phyloP scores from a whole-genome alignment of 139 green algal species.

The Volvox reticuliferus region DNA sequence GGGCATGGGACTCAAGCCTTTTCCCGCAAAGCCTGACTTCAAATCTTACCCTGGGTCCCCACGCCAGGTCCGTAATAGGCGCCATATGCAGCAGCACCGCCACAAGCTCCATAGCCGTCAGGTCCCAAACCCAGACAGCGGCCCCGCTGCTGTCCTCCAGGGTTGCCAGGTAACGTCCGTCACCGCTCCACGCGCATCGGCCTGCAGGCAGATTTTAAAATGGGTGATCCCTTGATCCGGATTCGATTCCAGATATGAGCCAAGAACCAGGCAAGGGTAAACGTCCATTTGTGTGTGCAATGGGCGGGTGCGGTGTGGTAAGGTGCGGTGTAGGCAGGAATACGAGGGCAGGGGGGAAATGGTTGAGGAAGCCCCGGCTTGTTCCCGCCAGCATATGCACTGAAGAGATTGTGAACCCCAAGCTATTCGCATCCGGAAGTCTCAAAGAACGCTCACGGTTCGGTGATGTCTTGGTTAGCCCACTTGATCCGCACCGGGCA shows the following conservation, averaged over 20 bases:
- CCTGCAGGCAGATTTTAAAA: constrained; percentile 9
- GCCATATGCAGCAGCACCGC: constrained; percentile 78
- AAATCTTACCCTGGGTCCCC: constrained; percentile 65
- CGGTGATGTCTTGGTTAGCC: too few species aligned
- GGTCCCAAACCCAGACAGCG: constrained; percentile 88
- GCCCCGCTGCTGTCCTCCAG: constrained; percentile 80
- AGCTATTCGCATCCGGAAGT: too few species aligned
- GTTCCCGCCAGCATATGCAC: too few species aligned
- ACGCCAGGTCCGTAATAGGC: constrained; percentile 65
- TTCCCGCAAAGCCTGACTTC: background rate
- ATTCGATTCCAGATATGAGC: too few species aligned
- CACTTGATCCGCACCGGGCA: too few species aligned
- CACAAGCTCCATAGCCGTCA: constrained; percentile 68
- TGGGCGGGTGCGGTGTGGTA: too few species aligned
- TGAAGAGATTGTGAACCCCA: too few species aligned
- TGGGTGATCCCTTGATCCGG: too few species aligned
- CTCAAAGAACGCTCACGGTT: too few species aligned
- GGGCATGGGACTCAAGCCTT: background rate
- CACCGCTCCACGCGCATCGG: constrained; percentile 70
- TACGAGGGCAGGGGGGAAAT: background rate
- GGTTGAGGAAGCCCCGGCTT: background rate
- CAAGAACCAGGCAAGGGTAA: too few species aligned
- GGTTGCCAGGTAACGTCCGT: constrained; percentile 80
- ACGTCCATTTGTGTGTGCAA: too few species aligned
- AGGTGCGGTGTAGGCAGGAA: background rate